These are phyloP conservation scores for Mortierella sp. DNA, from an alignment of 371 early-diverging fungal genomes.

Conservation along the genomic window DNA sequence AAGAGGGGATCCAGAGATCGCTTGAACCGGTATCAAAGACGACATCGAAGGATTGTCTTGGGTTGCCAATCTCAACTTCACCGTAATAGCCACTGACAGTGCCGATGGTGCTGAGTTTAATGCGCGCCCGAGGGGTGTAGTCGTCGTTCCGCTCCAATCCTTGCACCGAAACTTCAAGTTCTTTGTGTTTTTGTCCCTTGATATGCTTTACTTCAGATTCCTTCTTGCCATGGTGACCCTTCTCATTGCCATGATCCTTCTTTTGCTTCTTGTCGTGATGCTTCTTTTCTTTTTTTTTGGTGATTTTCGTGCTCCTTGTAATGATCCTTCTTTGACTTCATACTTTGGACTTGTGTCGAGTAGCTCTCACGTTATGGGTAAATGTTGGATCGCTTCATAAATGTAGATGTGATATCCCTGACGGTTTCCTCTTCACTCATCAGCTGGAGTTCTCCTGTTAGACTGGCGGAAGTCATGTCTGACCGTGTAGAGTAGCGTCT, in stretches of 20 bases:
- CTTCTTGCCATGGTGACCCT: too few relatives aligned
- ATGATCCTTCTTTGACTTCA: slow-evolving; percentile 19
- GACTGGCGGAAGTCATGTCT: background rate
- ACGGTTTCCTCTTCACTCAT: slow-evolving; percentile 17
- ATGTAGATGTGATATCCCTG: slow-evolving; percentile 19
- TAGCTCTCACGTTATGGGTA: slow-evolving; percentile 21
- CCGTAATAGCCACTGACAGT: slow-evolving; percentile 64
- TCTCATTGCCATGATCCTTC: background rate
- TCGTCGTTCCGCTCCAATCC: background rate
- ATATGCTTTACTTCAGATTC: too few relatives aligned
- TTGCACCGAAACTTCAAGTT: slow-evolving; percentile 1
- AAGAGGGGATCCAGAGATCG: slow-evolving; percentile 71
- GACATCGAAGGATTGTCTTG: slow-evolving; percentile 68
- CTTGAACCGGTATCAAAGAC: slow-evolving; percentile 79
- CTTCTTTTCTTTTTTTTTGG: background rate
- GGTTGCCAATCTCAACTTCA: slow-evolving; percentile 68
- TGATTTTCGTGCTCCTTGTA: background rate
- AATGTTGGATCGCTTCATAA: slow-evolving; percentile 36
- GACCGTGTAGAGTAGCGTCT: slow-evolving; percentile 35
- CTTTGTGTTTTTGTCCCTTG: background rate
- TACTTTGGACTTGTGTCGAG: background rate
- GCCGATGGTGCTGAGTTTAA: slow-evolving; percentile 39
- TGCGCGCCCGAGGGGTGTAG: slow-evolving; percentile 33
- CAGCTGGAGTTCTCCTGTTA: background rate
- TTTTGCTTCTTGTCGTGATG: background rate